Conservation (phyloP, 2,329 filamentous ascomycete species). For the Apiospora hydei region DNA sequence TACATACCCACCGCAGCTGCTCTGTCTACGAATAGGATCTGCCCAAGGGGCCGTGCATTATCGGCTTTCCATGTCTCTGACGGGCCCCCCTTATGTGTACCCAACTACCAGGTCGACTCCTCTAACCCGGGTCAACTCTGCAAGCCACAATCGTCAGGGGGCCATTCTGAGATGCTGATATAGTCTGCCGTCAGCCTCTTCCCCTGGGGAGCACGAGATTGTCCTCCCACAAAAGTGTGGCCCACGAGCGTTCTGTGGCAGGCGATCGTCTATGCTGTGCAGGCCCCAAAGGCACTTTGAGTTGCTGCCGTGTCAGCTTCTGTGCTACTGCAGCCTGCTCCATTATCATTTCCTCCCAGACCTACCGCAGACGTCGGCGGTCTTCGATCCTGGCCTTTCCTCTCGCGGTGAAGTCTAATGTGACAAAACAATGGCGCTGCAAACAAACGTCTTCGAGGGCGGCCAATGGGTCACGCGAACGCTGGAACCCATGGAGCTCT, state of each 20-base stretch:
- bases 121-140: not conserved
- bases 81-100: conserved; percentile 9
- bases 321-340: conserved; percentile 19
- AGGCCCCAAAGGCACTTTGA: conserved; percentile 11
- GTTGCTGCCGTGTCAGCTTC: conserved; percentile 29
- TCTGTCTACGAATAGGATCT: conserved; percentile 11
- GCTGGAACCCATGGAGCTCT: conserved; percentile 48
- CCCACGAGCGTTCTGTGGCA: conserved; percentile 16
- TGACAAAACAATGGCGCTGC: conserved; percentile 53
- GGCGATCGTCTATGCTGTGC: conserved; percentile 23
- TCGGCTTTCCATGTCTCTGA: conserved; percentile 10
- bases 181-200: conserved; percentile 14
- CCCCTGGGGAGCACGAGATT: conserved; percentile 3
- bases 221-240: conserved; percentile 10
- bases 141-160: conserved; percentile 20
- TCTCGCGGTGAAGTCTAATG: conserved; percentile 15
- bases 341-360: conserved; percentile 10
- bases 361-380: not conserved
- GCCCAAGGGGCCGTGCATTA: conserved; percentile 15
- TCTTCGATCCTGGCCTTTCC: conserved; percentile 1
- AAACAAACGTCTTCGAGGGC: conserved; percentile 61
- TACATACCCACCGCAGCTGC: not conserved
- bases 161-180: conserved; percentile 7
- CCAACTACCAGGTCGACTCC: conserved; percentile 9
- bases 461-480: conserved; percentile 65